Evolutionary conservation across 768 basidiomycete genomes (phyloP).

Genomic region (Trametes villosa): DNA sequence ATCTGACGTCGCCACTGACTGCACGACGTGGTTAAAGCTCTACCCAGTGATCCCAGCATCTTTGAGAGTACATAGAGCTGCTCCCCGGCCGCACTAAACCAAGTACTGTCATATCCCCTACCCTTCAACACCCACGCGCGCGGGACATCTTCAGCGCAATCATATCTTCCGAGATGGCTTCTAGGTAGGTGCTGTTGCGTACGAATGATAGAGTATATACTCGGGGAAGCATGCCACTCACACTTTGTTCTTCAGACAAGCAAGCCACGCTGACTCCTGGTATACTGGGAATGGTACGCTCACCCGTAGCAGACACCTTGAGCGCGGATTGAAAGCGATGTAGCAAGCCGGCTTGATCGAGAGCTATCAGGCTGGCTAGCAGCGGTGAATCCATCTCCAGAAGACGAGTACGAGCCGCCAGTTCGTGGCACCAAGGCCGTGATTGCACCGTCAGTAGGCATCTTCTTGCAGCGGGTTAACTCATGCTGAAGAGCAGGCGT

Average conservation of each 20-base stretch:
- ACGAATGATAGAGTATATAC: too few species aligned
- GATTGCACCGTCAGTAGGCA: slow-evolving; percentile 85
- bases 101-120: too few species aligned
- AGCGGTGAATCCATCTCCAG: slow-evolving; percentile 52
- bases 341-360: slow-evolving; percentile 59
- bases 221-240: background rate
- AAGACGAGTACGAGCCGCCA: slow-evolving; percentile 62
- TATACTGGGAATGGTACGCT: slow-evolving; percentile 71
- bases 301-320: background rate
- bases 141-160: too few species aligned
- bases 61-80: too few species aligned
- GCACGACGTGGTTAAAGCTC: too few species aligned
- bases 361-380: slow-evolving; percentile 71
- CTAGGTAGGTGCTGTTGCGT: background rate
- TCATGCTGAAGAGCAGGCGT: background rate
- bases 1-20: too few species aligned
- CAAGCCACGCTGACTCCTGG: slow-evolving; percentile 92
- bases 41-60: too few species aligned
- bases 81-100: too few species aligned
- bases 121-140: too few species aligned
- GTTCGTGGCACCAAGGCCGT: slow-evolving; percentile 79
- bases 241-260: slow-evolving; percentile 44
- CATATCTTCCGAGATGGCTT: too few species aligned
- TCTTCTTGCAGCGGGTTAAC: background rate
- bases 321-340: background rate